phyloP scores from a whole-genome alignment of 768 basidiomycete species.

The Boletus tomentosulus region DNA sequence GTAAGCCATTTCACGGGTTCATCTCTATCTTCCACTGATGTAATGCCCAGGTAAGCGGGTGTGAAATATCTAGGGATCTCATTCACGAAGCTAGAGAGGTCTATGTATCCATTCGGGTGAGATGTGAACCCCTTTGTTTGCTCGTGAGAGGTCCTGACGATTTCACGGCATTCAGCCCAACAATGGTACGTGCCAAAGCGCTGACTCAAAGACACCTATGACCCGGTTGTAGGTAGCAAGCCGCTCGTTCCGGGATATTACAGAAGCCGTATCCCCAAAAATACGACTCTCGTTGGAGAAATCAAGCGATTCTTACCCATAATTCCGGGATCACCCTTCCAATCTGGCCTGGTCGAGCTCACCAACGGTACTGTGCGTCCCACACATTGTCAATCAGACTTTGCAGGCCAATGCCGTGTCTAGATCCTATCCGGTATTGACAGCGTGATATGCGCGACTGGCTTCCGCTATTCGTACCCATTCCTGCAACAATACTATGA shows the following conservation, averaged over 20 bases:
- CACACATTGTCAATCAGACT: no score
- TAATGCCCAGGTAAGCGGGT: background rate
- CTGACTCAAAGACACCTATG: no score
- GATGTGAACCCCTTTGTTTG: background rate
- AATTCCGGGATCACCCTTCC: conserved; percentile 5
- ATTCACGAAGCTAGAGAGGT: conserved; percentile 5
- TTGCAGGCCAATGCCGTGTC: no score
- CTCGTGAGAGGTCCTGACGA: background rate
- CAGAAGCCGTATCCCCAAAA: no score
- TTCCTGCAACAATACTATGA: conserved; percentile 18
- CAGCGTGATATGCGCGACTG: conserved; percentile 10
- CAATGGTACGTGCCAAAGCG: background rate
- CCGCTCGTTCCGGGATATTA: no score
- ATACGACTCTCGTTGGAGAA: conserved; percentile 6
- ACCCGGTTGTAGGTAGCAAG: background rate
- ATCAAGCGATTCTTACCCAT: conserved; percentile 8
- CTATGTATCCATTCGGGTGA: conserved; percentile 14
- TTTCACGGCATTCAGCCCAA: background rate
- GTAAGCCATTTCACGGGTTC: background rate
- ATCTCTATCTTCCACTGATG: background rate
- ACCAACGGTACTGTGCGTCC: conserved; percentile 12
- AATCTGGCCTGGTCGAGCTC: conserved; percentile 14
- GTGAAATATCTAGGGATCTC: conserved; percentile 12
- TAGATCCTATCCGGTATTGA: conserved; percentile 13
- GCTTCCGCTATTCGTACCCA: conserved; percentile 12